These are phyloP conservation scores for Camellia japonica DNA, from an alignment of 148 eudicot species.

Conservation along the genomic window DNA sequence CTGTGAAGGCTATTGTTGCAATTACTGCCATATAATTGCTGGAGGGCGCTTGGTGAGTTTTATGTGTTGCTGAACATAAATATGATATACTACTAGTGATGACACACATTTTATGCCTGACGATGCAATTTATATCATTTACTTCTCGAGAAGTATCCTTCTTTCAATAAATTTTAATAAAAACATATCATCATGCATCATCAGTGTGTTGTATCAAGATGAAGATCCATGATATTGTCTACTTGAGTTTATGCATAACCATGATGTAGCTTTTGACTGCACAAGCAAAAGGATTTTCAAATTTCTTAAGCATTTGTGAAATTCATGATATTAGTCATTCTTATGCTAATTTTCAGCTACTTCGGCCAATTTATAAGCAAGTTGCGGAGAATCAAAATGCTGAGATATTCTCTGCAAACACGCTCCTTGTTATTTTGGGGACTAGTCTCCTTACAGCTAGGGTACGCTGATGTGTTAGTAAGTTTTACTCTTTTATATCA, in stretches of 20 bases:
- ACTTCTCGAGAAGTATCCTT: background rate
- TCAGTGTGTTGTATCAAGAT: background rate
- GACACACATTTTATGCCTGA: slow-evolving; percentile 1
- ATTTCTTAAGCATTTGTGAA: slow-evolving; percentile 4
- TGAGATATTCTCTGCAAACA: slow-evolving; percentile 95
- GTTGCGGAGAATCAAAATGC: slow-evolving; percentile 98
- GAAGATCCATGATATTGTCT: background rate
- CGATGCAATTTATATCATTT: background rate
- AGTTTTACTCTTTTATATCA: slow-evolving; percentile 1
- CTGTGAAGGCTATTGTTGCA: slow-evolving; percentile 95
- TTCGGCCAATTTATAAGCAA: slow-evolving; percentile 96
- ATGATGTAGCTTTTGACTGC: too few species aligned
- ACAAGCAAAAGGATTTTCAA: background rate
- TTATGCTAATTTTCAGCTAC: slow-evolving; percentile 59
- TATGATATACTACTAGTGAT: slow-evolving; percentile 4
- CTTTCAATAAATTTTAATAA: background rate
- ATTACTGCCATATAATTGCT: slow-evolving; percentile 84
- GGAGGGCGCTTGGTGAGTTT: slow-evolving; percentile 96
- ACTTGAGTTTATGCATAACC: background rate
- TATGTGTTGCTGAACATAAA: background rate
- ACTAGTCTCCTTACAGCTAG: slow-evolving; percentile 99
- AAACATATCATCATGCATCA: background rate
- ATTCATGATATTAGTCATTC: slow-evolving; percentile 12
- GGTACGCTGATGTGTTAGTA: slow-evolving; percentile 39
- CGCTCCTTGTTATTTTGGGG: slow-evolving; percentile 92